These are phyloP conservation scores for Mycena albidolilacea DNA, from an alignment of 768 basidiomycete species.

Conservation along the genomic window DNA sequence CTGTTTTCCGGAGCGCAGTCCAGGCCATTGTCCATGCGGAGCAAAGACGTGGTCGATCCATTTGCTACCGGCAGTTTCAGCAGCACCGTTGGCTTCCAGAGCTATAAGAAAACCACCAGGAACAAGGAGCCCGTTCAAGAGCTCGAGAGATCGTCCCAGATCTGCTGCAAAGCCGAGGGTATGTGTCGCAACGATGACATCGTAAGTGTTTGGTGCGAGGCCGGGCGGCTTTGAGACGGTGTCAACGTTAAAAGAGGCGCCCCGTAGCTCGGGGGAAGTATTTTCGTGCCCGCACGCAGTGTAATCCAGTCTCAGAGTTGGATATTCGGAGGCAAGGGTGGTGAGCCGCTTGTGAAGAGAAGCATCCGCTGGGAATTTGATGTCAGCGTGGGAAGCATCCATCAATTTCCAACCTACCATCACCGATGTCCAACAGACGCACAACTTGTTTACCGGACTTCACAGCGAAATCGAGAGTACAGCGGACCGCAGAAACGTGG, in stretches of 20 bases:
- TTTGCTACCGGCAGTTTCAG: not conserved
- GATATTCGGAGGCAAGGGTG: not conserved
- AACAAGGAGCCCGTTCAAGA: not conserved
- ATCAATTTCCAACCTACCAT: not conserved
- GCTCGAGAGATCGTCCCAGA: not conserved
- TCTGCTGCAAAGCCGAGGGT: not conserved
- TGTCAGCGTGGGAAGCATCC: not conserved
- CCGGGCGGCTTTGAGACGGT: not conserved
- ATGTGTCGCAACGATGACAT: not conserved
- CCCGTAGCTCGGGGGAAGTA: not conserved
- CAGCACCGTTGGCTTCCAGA: not conserved
- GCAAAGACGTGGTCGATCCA: constrained; percentile 8
- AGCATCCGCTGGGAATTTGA: not conserved
- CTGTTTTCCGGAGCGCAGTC: not conserved
- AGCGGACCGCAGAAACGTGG: not conserved
- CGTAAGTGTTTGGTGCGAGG: not conserved
- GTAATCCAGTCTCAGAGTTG: not conserved
- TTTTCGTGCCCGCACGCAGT: not conserved
- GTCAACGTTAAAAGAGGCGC: not conserved
- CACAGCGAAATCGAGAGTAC: not conserved
- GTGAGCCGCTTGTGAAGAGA: not conserved
- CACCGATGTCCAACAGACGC: not conserved
- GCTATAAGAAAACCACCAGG: not conserved
- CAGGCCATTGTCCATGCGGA: not conserved
- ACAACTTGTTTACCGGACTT: not conserved